These are phyloP conservation scores for Nakazawaea ambrosiae DNA, from an alignment of 805 yeast genomes.

Conservation along the genomic window DNA sequence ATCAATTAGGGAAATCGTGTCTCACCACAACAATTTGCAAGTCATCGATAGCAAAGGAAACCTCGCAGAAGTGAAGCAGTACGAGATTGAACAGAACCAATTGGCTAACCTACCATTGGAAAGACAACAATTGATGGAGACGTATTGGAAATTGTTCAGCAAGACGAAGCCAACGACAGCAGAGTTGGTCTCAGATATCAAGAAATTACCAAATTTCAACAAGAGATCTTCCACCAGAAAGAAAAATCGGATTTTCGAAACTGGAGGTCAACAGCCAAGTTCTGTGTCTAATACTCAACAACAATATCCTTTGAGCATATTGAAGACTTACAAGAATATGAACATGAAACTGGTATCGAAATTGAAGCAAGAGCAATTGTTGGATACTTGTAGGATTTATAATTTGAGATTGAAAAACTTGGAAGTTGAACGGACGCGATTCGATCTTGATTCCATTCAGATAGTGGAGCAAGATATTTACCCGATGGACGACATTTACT, in stretches of 20 bases:
- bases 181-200: slow-evolving; percentile 2
- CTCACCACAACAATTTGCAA: no score
- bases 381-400: slow-evolving; percentile 3
- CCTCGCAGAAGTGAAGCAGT: neutral
- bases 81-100: neutral
- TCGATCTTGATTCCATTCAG: slow-evolving; percentile 13
- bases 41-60: neutral
- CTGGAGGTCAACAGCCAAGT: neutral
- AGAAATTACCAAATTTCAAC: slow-evolving; percentile 6
- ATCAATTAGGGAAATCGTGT: no score
- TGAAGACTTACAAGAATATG: neutral
- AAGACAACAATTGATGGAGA: neutral
- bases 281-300: neutral
- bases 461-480: slow-evolving; percentile 9
- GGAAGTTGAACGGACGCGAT: slow-evolving; percentile 2
- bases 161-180: neutral
- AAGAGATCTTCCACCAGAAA: neutral
- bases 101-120: neutral
- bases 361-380: slow-evolving; percentile 7
- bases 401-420: slow-evolving; percentile 6
- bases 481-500: slow-evolving; percentile 6
- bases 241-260: neutral
- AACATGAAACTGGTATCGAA: neutral
- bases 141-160: neutral
- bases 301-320: neutral